These are phyloP conservation scores for Trichoderma cornu-damae DNA, from an alignment of 2,329 filamentous ascomycete genomes.

Conservation along the genomic window DNA sequence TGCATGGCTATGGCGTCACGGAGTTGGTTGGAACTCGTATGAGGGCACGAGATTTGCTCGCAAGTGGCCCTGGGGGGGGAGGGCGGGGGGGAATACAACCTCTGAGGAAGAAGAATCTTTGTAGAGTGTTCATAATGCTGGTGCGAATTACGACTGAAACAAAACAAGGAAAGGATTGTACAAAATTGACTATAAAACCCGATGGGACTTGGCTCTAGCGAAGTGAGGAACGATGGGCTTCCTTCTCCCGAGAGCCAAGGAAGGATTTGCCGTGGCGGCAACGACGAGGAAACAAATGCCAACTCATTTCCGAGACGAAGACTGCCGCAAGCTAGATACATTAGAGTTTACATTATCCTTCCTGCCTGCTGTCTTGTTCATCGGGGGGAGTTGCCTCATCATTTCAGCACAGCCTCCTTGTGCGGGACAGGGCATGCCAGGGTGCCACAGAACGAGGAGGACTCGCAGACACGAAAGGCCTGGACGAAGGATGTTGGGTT, in stretches of 20 bases:
- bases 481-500: background rate
- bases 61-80: slow-evolving; percentile 11
- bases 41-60: slow-evolving; percentile 17
- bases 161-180: slow-evolving; percentile 8
- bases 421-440: background rate
- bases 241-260: background rate
- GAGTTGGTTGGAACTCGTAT: slow-evolving; percentile 33
- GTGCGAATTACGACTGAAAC: slow-evolving; percentile 15
- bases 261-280: background rate
- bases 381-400: background rate
- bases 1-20: slow-evolving; percentile 41
- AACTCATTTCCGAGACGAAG: background rate
- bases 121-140: slow-evolving; percentile 18
- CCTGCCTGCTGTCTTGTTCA: background rate
- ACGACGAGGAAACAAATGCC: background rate
- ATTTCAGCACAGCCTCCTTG: background rate
- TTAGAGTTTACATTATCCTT: too few species aligned
- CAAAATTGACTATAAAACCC: background rate
- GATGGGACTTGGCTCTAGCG: background rate
- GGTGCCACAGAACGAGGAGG: background rate
- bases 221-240: background rate
- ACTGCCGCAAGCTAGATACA: background rate
- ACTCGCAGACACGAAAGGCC: slow-evolving; percentile 3
- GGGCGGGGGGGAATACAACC: slow-evolving; percentile 4
- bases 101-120: slow-evolving; percentile 12